Conservation (phyloP, 331 rosid species). For the Pyrus hybrid region DNA sequence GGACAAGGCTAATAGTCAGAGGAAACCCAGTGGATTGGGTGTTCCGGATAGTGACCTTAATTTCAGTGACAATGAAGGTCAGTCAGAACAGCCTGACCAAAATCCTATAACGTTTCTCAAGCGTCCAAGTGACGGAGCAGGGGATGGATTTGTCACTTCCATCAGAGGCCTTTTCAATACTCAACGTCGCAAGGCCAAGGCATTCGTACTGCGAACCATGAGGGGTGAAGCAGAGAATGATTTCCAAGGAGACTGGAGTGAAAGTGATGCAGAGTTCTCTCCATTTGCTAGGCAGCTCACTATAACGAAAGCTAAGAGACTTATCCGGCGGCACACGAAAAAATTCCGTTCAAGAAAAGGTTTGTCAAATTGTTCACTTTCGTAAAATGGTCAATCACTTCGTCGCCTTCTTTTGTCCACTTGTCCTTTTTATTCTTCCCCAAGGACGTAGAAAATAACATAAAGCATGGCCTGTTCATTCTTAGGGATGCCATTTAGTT, state of each 20-base stretch:
- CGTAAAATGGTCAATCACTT: neutral
- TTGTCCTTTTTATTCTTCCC: neutral
- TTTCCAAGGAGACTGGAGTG: constrained; percentile 95
- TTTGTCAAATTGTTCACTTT: constrained; percentile 15
- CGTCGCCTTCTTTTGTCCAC: neutral
- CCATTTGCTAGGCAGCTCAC: constrained; percentile 96
- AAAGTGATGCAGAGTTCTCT: constrained; percentile 76
- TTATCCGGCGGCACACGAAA: constrained; percentile 85
- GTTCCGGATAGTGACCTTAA: constrained; percentile 79
- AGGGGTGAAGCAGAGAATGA: constrained; percentile 94
- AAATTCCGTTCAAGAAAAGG: constrained; percentile 91
- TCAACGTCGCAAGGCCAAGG: constrained; percentile 92
- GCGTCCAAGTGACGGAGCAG: constrained; percentile 94
- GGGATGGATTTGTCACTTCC: constrained; percentile 98
- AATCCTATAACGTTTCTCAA: constrained; percentile 70
- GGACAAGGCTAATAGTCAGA: constrained; percentile 69
- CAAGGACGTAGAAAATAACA: neutral
- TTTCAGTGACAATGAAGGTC: constrained; percentile 85
- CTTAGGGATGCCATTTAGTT: neutral
- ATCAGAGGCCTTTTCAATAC: constrained; percentile 84
- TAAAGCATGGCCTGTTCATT: neutral
- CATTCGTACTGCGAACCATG: constrained; percentile 87
- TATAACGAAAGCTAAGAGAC: constrained; percentile 83
- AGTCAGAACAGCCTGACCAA: constrained; percentile 63
- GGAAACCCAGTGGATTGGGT: constrained; percentile 39